Percentiles rank a stretch among this genome's conserved stretches.
Conservation (phyloP, 2,329 filamentous ascomycete species). For the Ascochyta lentis region DNA sequence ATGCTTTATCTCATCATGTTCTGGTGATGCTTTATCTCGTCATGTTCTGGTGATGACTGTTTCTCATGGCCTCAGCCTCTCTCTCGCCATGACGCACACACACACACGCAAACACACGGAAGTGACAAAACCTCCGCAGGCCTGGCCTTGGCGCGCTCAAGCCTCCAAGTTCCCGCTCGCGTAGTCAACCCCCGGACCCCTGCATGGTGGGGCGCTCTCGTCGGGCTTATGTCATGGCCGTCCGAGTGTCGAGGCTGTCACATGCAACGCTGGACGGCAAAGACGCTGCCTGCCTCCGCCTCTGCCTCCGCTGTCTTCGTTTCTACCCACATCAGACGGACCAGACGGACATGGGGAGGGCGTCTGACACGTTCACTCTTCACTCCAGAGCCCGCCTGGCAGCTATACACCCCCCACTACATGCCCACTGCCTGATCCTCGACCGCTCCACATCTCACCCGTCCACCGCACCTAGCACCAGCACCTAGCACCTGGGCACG, state of each 20-base stretch:
- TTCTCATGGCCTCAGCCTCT: background rate
- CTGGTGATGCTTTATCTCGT: no score
- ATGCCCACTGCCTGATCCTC: conserved; percentile 3
- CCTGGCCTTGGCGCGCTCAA: conserved; percentile 5
- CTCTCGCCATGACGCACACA: background rate
- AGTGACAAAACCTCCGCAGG: conserved; percentile 2
- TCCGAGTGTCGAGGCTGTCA: background rate
- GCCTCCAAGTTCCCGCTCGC: background rate
- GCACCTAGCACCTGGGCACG: conserved; percentile 13
- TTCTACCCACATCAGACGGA: conserved; percentile 14
- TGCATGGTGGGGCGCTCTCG: conserved; percentile 9
- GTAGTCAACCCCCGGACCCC: background rate
- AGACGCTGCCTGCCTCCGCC: no score
- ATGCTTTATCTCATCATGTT: no score
- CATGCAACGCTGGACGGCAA: conserved; percentile 17
- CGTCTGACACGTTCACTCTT: conserved; percentile 1
- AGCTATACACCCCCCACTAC: background rate
- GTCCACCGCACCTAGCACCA: background rate
- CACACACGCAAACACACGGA: background rate
- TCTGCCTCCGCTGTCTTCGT: conserved; percentile 9
- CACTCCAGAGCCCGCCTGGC: background rate
- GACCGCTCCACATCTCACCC: conserved; percentile 14
- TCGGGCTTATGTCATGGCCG: conserved; percentile 19
- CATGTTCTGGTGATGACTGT: no score
- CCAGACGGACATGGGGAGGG: conserved; percentile 4